phyloP scores from a whole-genome alignment of 139 green algal genomes.

The Zygnema cylindricum region DNA sequence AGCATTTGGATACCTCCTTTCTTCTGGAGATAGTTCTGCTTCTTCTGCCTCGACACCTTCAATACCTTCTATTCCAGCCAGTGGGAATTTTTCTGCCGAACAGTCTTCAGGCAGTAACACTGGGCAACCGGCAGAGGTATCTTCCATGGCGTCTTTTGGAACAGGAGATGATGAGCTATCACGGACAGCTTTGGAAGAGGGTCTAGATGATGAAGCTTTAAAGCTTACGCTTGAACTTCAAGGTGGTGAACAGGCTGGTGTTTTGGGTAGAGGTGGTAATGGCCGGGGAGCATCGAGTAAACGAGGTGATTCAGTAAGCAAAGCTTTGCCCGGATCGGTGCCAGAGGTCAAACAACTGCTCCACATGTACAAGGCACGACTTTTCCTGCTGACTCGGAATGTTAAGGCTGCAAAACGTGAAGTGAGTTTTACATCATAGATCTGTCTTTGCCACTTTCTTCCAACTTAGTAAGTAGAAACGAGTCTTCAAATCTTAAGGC shows the following conservation, averaged over 20 bases:
- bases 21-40: neutral
- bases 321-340: neutral
- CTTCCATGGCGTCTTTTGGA: neutral
- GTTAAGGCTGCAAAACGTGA: constrained; percentile 54
- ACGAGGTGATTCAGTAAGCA: neutral
- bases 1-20: constrained; percentile 44
- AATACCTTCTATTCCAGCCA: neutral
- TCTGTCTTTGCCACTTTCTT: neutral
- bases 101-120: neutral
- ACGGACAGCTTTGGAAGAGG: neutral
- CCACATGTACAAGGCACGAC: constrained; percentile 47
- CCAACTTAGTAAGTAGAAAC: neutral
- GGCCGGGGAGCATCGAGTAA: neutral
- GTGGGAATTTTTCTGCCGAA: neutral
- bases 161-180: constrained; percentile 8
- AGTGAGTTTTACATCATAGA: constrained; percentile 11
- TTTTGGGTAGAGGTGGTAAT: neutral
- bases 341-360: constrained; percentile 41
- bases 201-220: constrained; percentile 20
- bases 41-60: neutral
- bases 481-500: constrained; percentile 40
- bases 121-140: neutral
- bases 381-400: constrained; percentile 51
- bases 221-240: neutral
- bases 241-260: neutral